A percentile compares a stretch with the other conserved stretches of the same genome.
Conservation (phyloP, 2,329 filamentous ascomycete genomes). For the Knoxdaviesia capensis region DNA sequence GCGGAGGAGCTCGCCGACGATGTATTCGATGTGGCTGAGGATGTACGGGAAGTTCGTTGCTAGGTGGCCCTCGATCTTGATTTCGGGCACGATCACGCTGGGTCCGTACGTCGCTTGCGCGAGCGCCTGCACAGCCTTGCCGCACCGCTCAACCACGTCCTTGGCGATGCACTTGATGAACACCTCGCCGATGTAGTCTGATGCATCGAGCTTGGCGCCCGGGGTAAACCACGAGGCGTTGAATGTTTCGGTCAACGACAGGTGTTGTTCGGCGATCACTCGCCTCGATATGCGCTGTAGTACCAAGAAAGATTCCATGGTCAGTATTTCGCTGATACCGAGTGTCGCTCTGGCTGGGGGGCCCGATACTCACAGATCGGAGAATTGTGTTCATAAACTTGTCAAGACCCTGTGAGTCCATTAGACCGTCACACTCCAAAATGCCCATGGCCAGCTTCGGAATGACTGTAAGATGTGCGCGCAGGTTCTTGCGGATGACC, state of each 20-base stretch:
- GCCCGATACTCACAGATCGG: conserved; percentile 45
- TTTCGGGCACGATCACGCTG: conserved; percentile 52
- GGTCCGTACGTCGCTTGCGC: conserved; percentile 56
- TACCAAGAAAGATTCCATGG: too few relatives aligned
- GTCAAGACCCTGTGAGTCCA: conserved; percentile 66
- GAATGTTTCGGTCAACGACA: conserved; percentile 87
- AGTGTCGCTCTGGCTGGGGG: not conserved
- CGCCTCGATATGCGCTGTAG: conserved; percentile 71
- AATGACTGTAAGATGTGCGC: conserved; percentile 81
- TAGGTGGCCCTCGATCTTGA: conserved; percentile 67
- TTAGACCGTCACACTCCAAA: conserved; percentile 67
- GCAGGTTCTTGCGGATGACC: conserved; percentile 57
- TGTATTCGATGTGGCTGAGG: conserved; percentile 88
- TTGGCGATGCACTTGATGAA: conserved; percentile 83
- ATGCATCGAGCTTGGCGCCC: conserved; percentile 46
- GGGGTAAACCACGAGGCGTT: conserved; percentile 80
- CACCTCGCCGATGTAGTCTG: conserved; percentile 88
- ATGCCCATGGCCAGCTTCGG: conserved; percentile 90
- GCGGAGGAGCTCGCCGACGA: conserved; percentile 80
- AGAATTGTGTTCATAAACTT: conserved; percentile 89
- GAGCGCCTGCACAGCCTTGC: conserved; percentile 53
- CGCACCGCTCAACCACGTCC: conserved; percentile 73
- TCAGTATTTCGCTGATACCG: not conserved
- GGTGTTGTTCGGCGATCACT: conserved; percentile 93
- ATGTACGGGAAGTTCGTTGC: conserved; percentile 93